Conservation (phyloP, 345 rosid genomes). For the Eucalyptus cladocalyx region DNA sequence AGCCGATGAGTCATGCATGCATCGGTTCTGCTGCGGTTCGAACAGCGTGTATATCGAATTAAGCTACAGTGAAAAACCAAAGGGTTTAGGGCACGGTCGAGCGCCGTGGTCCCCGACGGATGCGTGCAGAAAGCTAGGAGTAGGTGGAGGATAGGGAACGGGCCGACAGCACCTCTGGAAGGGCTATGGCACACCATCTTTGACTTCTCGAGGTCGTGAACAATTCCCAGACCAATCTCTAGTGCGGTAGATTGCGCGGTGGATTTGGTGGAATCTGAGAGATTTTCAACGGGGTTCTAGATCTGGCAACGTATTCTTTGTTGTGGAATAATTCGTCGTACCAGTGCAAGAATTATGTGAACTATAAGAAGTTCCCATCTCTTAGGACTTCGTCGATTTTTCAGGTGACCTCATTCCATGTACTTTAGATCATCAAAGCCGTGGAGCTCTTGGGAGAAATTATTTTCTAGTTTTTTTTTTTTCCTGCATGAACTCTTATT, state of each 20-base stretch:
- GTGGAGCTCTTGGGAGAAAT: neutral
- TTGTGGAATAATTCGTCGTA: neutral
- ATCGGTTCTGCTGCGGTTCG: neutral
- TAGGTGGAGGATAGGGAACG: neutral
- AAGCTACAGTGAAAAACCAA: neutral
- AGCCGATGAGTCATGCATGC: neutral
- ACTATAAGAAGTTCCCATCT: neutral
- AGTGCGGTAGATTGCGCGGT: neutral
- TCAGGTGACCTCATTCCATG: neutral
- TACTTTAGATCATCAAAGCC: neutral
- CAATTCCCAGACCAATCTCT: neutral
- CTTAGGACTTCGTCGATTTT: neutral
- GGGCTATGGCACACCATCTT: neutral
- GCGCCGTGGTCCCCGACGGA: neutral
- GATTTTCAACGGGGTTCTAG: neutral
- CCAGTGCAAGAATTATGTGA: neutral
- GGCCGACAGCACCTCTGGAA: neutral
- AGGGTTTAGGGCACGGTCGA: neutral
- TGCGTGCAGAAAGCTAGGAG: neutral
- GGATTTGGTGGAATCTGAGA: neutral
- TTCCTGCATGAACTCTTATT: too few relatives aligned
- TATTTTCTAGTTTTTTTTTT: neutral
- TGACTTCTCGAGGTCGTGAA: neutral
- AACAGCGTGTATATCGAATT: too few relatives aligned
- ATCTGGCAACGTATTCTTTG: neutral